These are phyloP conservation scores for Hygrophoropsis aurantiaca DNA, from an alignment of 768 basidiomycete genomes.

Conservation along the genomic window DNA sequence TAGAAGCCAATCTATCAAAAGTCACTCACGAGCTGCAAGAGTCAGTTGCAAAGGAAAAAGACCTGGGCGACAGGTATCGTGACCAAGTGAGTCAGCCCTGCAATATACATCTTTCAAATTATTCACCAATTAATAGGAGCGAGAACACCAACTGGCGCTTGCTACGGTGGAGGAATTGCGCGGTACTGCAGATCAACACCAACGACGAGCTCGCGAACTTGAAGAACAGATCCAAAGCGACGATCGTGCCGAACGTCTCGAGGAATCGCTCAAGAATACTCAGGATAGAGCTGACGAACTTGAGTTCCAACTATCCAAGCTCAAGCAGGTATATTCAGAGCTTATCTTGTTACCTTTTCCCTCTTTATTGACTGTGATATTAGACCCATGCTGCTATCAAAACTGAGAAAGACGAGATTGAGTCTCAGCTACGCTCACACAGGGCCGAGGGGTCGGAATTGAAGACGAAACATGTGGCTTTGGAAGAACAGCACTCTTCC, in stretches of 20 bases:
- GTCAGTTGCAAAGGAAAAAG: conserved; percentile 47
- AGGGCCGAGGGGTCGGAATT: conserved; percentile 47
- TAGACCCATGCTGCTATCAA: conserved; percentile 61
- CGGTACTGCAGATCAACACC: conserved; percentile 51
- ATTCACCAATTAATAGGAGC: conserved; percentile 49
- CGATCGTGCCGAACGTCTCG: conserved; percentile 74
- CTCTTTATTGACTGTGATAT: neutral
- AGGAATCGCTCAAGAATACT: conserved; percentile 70
- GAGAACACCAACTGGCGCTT: conserved; percentile 68
- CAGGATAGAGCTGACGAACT: conserved; percentile 83
- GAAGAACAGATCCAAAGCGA: conserved; percentile 84
- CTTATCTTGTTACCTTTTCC: neutral
- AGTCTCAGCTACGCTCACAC: conserved; percentile 42
- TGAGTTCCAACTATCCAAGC: conserved; percentile 77
- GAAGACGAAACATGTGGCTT: conserved; percentile 45
- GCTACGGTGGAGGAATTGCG: conserved; percentile 52
- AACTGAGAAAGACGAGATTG: conserved; percentile 58
- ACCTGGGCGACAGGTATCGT: conserved; percentile 34
- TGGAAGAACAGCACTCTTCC: conserved; percentile 41
- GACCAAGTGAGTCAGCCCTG: conserved; percentile 29
- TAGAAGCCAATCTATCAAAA: conserved; percentile 40
- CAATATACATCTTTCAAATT: neutral
- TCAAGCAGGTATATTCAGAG: conserved; percentile 66
- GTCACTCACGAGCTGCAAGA: conserved; percentile 42
- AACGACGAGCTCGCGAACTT: conserved; percentile 64